Evolutionary conservation across 768 basidiomycete genomes (phyloP).

Genomic region (Hemileccinum rubropunctum): DNA sequence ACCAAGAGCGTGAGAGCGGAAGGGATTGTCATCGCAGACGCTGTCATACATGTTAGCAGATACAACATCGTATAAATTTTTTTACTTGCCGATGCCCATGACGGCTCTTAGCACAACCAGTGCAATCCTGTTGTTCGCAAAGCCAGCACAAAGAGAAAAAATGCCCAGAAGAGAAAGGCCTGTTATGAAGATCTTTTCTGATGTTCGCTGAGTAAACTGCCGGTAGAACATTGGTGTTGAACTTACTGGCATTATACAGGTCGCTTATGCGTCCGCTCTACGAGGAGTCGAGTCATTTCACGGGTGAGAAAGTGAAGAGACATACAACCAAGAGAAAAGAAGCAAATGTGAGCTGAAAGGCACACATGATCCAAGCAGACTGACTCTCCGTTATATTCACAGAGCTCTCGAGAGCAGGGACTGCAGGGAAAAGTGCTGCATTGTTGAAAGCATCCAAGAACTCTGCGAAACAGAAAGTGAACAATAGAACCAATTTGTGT

Average conservation of each 20-base stretch:
- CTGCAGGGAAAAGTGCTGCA: conserved; percentile 38
- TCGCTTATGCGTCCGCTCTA: conserved; percentile 28
- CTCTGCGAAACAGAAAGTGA: conserved; percentile 39
- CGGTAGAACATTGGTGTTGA: conserved; percentile 11
- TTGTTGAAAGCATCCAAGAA: conserved; percentile 46
- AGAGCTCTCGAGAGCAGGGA: conserved; percentile 32
- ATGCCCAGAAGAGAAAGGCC: conserved; percentile 43
- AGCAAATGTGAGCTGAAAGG: conserved; percentile 47
- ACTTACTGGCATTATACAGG: conserved; percentile 32
- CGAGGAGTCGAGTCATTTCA: conserved; percentile 7
- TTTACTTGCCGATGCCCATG: conserved; percentile 42
- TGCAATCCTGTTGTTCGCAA: conserved; percentile 42
- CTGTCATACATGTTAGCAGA: conserved; percentile 21
- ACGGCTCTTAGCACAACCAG: conserved; percentile 52
- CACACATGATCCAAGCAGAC: conserved; percentile 40
- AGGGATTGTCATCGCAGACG: conserved; percentile 49
- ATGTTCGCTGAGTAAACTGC: conserved; percentile 31
- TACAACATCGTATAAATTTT: neutral
- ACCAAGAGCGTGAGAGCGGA: conserved; percentile 50
- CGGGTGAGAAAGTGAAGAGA: neutral
- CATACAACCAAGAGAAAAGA: conserved; percentile 33
- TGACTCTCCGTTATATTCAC: conserved; percentile 11
- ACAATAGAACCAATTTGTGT: conserved; percentile 32
- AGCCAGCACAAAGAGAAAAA: conserved; percentile 46
- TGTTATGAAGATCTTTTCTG: conserved; percentile 40